phyloP scores from a whole-genome alignment of 2,329 filamentous ascomycete species.

The Colletotrichum orchidophilum region DNA sequence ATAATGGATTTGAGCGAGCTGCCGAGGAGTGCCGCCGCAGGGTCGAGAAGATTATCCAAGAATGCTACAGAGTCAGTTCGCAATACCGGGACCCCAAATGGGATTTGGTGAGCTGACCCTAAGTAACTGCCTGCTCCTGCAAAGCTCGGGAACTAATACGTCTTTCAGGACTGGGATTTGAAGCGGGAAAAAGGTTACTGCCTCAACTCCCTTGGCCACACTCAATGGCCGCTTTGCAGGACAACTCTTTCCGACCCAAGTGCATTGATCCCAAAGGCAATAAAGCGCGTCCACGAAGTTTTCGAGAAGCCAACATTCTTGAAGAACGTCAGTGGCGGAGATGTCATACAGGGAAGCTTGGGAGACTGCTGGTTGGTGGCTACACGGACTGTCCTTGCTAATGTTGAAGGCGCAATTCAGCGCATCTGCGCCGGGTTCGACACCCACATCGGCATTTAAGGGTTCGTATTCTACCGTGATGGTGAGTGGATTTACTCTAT shows the following conservation, averaged over 20 bases:
- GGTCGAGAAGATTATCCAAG: constrained; percentile 68
- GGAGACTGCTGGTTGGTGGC: constrained; percentile 90
- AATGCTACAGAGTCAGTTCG: constrained; percentile 79
- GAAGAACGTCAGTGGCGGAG: constrained; percentile 71
- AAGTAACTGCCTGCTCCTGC: not conserved
- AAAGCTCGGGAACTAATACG: not conserved
- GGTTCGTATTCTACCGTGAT: constrained; percentile 88
- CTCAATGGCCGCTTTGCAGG: constrained; percentile 61
- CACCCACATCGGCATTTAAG: constrained; percentile 81
- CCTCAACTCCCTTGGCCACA: constrained; percentile 61
- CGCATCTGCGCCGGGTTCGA: constrained; percentile 81
- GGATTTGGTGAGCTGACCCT: constrained; percentile 59
- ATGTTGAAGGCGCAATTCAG: constrained; percentile 75
- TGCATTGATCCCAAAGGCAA: constrained; percentile 72
- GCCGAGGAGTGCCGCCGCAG: constrained; percentile 70
- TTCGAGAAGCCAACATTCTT: constrained; percentile 79
- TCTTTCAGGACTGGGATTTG: constrained; percentile 69
- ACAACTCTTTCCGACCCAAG: constrained; percentile 56
- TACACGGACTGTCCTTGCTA: constrained; percentile 79
- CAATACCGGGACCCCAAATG: constrained; percentile 77
- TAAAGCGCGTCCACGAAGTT: constrained; percentile 79
- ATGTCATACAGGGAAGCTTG: constrained; percentile 80
- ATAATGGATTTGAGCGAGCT: constrained; percentile 70
- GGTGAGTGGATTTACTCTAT: constrained; percentile 94
- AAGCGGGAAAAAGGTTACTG: constrained; percentile 69